Evolutionary conservation across 805 yeast species (phyloP).

Genomic region (Starmerella ratchasimensis): DNA sequence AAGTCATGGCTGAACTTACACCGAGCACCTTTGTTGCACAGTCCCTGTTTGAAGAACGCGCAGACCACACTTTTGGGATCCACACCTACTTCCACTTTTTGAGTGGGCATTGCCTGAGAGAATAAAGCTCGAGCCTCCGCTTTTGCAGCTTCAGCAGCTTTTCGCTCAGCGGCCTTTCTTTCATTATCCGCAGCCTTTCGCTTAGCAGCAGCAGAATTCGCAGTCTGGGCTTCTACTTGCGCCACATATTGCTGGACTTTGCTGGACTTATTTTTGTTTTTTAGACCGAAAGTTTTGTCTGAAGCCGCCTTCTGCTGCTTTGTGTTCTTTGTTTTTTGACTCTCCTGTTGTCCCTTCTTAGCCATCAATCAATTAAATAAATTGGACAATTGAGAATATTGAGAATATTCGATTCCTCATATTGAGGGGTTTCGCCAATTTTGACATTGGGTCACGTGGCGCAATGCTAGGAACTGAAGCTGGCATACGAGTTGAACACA

Average conservation of each 20-base stretch:
- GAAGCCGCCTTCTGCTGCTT: slow-evolving; percentile 49
- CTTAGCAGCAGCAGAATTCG: slow-evolving; percentile 42
- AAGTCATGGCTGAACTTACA: slow-evolving; percentile 93
- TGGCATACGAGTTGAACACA: too few species aligned
- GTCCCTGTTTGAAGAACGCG: slow-evolving; percentile 74
- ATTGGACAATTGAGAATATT: neutral
- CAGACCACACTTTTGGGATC: slow-evolving; percentile 92
- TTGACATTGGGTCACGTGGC: too few species aligned
- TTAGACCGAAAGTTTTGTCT: slow-evolving; percentile 91
- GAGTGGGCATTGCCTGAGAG: slow-evolving; percentile 50
- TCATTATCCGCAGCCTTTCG: slow-evolving; percentile 64
- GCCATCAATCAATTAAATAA: slow-evolving; percentile 26
- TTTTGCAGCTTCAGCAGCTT: slow-evolving; percentile 81
- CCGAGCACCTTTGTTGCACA: slow-evolving; percentile 48
- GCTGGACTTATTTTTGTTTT: slow-evolving; percentile 85
- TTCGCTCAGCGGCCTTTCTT: slow-evolving; percentile 61
- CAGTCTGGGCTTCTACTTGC: slow-evolving; percentile 54
- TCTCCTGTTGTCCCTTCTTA: slow-evolving; percentile 47
- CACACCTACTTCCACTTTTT: slow-evolving; percentile 89
- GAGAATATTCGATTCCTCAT: too few species aligned
- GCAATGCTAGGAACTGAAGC: too few species aligned
- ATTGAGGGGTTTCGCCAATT: too few species aligned
- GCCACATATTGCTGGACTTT: slow-evolving; percentile 65
- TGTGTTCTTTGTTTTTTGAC: slow-evolving; percentile 40
- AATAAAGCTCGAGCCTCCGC: slow-evolving; percentile 72